Evolutionary conservation across 2,329 filamentous ascomycete species (phyloP), one percentile per base, ranked within the genome.

Genomic region (Didymella keratinophila): DNA sequence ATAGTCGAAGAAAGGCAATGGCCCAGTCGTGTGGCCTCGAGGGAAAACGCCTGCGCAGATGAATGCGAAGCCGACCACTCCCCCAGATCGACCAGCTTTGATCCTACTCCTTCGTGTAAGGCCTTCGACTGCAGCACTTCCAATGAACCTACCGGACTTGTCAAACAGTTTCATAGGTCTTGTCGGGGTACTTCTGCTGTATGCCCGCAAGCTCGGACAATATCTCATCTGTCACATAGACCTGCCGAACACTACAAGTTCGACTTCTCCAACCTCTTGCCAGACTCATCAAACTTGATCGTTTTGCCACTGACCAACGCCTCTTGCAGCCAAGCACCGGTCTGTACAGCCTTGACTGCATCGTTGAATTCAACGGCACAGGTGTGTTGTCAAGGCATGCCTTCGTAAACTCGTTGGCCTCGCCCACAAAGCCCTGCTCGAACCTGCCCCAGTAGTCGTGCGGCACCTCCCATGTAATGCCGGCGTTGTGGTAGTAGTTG

Each of bases 401-500:
- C 32, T 36, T 36, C 4, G 32, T 36, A n/a, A 36, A 36, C 32
- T 36, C 32, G 32, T 36, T 36, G 4, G 32, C 32, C 32, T 36
- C 32, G 4, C 32, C 32, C 14, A 36, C 32, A 36, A 36, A 36
- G 16, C 32, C 32, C 32, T 36, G 32, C 32, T 36, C 32, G 32
- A 36, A 36, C 16, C 32, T 16, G 9, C 32, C 32, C 32, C 32
- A 36, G 16, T 36, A 36, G 16, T 36, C 32, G 32, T 36, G 32
- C 16, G 32, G 32, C 32, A 36, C 32, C 32, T 36, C 32, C 16
- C 32, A n/a, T 36, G 32, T 36, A n/a, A 36, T n/a, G 14, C 32
- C 32, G 6, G 14, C 32, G 5, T 36, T n/a, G 52, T 72, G 70
- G 52, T 71, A 71, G 30, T 75, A 55, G 34, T 75, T 71, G 21